A percentile compares a stretch with the other conserved stretches of the same genome.
phyloP scores from a whole-genome alignment of 257 asterid species.

The Solanum virginianum region DNA sequence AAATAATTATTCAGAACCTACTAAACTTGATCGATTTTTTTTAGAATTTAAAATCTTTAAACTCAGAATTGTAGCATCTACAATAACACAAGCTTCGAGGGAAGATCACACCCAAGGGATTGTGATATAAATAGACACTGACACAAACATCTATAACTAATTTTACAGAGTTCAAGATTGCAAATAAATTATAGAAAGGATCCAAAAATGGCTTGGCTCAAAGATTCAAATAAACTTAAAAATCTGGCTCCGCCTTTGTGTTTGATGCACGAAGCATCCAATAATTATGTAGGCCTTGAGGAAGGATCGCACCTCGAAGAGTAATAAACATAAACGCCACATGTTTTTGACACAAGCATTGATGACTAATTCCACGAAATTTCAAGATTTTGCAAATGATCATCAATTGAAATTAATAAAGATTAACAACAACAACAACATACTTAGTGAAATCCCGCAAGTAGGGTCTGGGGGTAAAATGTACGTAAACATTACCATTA shows the following conservation, averaged over 20 bases:
- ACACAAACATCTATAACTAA: too few species aligned
- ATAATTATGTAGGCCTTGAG: not conserved
- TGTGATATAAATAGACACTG: too few species aligned
- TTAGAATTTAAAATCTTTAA: not conserved
- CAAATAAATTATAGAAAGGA: too few species aligned
- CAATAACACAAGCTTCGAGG: too few species aligned
- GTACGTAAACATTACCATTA: too few species aligned
- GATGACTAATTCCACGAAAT: not conserved
- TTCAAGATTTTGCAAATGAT: not conserved
- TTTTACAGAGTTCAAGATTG: too few species aligned
- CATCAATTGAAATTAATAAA: too few species aligned
- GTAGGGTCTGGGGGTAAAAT: too few species aligned
- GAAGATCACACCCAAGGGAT: not conserved
- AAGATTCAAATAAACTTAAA: not conserved
- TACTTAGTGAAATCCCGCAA: too few species aligned
- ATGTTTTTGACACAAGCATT: not conserved
- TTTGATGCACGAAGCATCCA: not conserved
- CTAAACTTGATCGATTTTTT: not conserved
- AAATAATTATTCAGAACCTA: not conserved
- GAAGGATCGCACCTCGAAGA: too few species aligned
- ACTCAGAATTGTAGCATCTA: too few species aligned
- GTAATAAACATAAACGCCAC: not conserved
- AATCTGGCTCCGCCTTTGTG: not conserved
- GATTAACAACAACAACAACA: too few species aligned
- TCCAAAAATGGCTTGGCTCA: not conserved